Evolutionary conservation across 805 yeast genomes (phyloP), one percentile per base, ranked within the genome.

Genomic region (Diddensiella caesifluorescens): DNA sequence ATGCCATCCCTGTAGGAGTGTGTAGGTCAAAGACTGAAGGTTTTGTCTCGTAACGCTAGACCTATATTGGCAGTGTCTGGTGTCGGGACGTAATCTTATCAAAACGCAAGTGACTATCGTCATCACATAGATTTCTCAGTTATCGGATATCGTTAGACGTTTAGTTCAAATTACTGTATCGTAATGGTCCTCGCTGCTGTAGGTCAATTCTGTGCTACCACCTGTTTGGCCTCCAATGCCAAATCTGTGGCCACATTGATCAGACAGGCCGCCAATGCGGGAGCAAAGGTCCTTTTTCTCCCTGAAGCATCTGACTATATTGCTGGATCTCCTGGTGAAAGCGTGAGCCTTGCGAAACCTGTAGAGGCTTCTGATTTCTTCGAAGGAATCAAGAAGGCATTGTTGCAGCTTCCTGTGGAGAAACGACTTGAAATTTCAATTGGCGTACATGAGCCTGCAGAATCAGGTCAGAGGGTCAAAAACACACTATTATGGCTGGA

Each of bases 301-400:
- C 97, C 97, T 1, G 98, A 90, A 60, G 97, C 97, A 0, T 73
- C 92, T 3, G 97, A 90, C 59, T 90, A 87, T 59, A 71, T 90
- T 29, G 69, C 76, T 39, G 68, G 75, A 40, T 76, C 77, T 55
- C 80, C 89, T 1, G 59, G 53, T 1, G 89, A 86, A 51, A 79
- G 94, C 0, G 67, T 70, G 39, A 51, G 65, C 21, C 63, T 90
- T n/a, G 87, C 82, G 0, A 56, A 68, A 30, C 45, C 72, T 10
- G 67, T 71, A 21, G 62, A 65, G 1, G 56, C 65, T 37, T 35
- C 63, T 50, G 68, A 66, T 51, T 76, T 73, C 50, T 25, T 52
- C 13, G 52, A 70, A 35, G 45, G 55, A 36, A 61, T 80, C 37
- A 77, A 69, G 42, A 48, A 54, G 13, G 73, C 73, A n/a, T 57